These are phyloP conservation scores for Cardamine chenopodiifolia DNA, from an alignment of 345 rosid genomes.

Conservation along the genomic window DNA sequence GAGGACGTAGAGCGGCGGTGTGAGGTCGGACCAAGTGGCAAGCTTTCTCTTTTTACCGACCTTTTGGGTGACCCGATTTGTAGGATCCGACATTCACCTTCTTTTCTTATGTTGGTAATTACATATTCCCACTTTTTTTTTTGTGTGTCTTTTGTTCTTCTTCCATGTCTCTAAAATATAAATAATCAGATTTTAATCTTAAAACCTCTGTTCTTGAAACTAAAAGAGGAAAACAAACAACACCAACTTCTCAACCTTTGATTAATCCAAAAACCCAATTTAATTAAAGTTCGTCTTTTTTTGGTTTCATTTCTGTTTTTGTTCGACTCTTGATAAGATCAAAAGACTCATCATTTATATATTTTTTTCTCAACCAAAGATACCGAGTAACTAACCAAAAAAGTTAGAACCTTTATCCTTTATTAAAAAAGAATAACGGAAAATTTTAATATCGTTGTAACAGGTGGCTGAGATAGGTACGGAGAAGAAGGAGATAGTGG, in stretches of 20 bases:
- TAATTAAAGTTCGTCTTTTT: not conserved
- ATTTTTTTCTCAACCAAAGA: not conserved
- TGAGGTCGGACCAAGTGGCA: constrained; percentile 70
- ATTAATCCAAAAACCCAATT: constrained; percentile 5
- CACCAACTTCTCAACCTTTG: constrained; percentile 14
- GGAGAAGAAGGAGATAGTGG: constrained; percentile 69
- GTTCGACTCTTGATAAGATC: constrained; percentile 34
- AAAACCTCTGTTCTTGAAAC: not conserved
- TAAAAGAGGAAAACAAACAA: not conserved
- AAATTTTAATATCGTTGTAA: no score
- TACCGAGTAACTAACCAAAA: constrained; percentile 20
- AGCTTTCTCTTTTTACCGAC: constrained; percentile 85
- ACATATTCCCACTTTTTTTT: not conserved
- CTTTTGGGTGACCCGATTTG: constrained; percentile 97
- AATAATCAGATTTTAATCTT: not conserved
- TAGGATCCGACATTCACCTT: constrained; percentile 98
- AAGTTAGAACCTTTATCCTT: constrained; percentile 14
- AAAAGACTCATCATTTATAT: constrained; percentile 30
- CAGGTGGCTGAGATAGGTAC: constrained; percentile 92
- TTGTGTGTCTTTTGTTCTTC: constrained; percentile 15
- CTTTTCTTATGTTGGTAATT: constrained; percentile 93
- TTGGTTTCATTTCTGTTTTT: not conserved
- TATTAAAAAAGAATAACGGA: not conserved
- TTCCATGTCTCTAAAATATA: not conserved
- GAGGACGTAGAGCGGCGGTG: constrained; percentile 86